Evolutionary conservation across 2,329 filamentous ascomycete genomes (phyloP).

Genomic region (Penicillium sp.): DNA sequence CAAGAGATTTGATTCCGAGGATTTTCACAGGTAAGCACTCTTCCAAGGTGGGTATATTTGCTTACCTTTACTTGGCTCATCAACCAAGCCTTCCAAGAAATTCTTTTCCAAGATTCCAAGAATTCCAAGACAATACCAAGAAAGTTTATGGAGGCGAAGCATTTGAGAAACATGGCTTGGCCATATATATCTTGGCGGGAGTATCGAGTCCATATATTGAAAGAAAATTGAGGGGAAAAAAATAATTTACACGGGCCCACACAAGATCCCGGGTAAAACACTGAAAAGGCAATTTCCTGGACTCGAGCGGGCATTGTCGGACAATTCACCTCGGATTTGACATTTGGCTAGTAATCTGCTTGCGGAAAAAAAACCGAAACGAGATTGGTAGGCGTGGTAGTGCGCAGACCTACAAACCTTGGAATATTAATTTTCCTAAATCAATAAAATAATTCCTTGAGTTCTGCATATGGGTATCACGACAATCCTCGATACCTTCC

Average conservation of each 20-base stretch:
- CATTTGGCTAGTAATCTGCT: not conserved
- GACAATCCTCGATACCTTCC: not conserved
- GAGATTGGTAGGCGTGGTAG: not conserved
- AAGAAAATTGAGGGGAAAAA: not conserved
- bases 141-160: not conserved
- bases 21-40: not conserved
- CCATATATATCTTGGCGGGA: not conserved
- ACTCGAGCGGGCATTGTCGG: slow-evolving; percentile 1
- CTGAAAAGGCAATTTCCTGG: not conserved
- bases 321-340: not conserved
- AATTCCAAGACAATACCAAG: not conserved
- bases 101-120: not conserved
- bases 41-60: not conserved
- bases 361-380: not conserved
- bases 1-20: too few relatives aligned
- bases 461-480: not conserved
- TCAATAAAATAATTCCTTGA: not conserved
- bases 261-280: not conserved
- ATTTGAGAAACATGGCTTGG: not conserved
- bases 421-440: not conserved
- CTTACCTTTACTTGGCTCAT: slow-evolving; percentile 1
- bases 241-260: not conserved
- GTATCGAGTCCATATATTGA: not conserved
- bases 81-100: not conserved
- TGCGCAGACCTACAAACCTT: not conserved